Conservation (phyloP, 441 rosid species). For the Populus hybrid region DNA sequence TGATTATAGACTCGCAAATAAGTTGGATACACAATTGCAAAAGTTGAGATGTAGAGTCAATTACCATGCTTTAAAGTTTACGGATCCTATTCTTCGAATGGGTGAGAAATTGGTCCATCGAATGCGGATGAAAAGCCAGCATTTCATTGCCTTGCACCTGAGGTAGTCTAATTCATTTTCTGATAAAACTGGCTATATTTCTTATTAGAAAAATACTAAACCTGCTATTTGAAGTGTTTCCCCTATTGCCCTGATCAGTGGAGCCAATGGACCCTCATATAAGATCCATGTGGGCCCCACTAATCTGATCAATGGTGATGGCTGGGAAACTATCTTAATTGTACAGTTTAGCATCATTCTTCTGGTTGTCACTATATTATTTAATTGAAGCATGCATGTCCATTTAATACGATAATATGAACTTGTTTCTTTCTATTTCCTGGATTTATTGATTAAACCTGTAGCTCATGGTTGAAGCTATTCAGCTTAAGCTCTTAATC, state of each 20-base stretch:
- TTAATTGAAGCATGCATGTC: background rate
- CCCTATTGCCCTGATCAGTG: background rate
- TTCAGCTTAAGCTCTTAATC: background rate
- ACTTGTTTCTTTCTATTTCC: background rate
- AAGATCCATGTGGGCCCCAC: background rate
- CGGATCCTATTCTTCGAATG: conserved; percentile 71
- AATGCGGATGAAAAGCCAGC: conserved; percentile 76
- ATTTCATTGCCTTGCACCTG: conserved; percentile 86
- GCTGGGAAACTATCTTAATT: background rate
- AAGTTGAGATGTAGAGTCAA: conserved; percentile 95
- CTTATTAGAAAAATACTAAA: background rate
- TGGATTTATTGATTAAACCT: background rate
- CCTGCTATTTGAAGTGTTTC: background rate
- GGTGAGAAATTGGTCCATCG: conserved; percentile 63
- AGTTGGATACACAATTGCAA: conserved; percentile 73
- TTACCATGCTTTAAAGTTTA: conserved; percentile 82
- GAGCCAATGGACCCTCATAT: background rate
- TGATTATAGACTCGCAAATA: conserved; percentile 94
- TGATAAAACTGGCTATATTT: background rate
- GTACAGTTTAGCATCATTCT: background rate
- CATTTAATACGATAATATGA: background rate
- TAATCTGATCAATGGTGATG: background rate
- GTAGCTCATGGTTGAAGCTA: background rate
- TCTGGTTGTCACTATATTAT: background rate
- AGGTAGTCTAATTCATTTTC: conserved; percentile 46